These are phyloP conservation scores for Closterium sp. DNA, from an alignment of 139 green algal genomes.

Conservation along the genomic window DNA sequence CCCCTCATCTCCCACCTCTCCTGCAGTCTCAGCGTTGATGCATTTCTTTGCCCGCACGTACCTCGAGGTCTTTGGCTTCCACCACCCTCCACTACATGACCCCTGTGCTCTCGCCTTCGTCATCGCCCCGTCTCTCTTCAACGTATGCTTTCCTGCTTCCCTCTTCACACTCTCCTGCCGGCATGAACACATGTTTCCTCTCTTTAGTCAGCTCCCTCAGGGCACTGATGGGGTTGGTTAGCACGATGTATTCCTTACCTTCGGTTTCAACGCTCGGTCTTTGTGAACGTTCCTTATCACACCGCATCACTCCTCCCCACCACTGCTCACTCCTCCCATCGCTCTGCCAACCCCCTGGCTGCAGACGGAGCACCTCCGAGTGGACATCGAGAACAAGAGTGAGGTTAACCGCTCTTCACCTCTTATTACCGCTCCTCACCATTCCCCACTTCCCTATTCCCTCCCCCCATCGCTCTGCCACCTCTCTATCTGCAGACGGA, in stretches of 20 bases:
- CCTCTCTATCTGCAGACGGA: constrained; percentile 31
- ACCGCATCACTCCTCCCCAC: background rate
- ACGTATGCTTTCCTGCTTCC: constrained; percentile 33
- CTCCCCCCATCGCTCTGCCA: background rate
- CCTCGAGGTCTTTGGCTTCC: constrained; percentile 76
- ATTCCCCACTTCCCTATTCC: background rate
- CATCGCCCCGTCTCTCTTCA: constrained; percentile 74
- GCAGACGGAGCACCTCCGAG: constrained; percentile 44
- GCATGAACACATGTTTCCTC: too few species aligned
- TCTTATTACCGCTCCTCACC: background rate
- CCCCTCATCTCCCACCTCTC: too few species aligned
- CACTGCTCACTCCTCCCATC: background rate
- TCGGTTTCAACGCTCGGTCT: background rate
- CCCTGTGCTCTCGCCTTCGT: constrained; percentile 85
- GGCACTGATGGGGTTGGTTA: too few species aligned
- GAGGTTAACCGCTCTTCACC: background rate
- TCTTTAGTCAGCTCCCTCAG: too few species aligned
- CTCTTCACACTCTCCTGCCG: too few species aligned
- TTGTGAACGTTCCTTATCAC: background rate
- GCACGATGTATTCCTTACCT: too few species aligned
- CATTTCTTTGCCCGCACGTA: constrained; percentile 75
- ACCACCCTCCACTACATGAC: constrained; percentile 88
- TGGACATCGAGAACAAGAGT: constrained; percentile 43
- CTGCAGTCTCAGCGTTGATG: too few species aligned
- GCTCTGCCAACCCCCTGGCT: background rate